Percentiles rank a stretch among this genome's conserved stretches.
phyloP scores from a whole-genome alignment of 2,329 filamentous ascomycete species.

The Paecilomyces dactylethromorphus region DNA sequence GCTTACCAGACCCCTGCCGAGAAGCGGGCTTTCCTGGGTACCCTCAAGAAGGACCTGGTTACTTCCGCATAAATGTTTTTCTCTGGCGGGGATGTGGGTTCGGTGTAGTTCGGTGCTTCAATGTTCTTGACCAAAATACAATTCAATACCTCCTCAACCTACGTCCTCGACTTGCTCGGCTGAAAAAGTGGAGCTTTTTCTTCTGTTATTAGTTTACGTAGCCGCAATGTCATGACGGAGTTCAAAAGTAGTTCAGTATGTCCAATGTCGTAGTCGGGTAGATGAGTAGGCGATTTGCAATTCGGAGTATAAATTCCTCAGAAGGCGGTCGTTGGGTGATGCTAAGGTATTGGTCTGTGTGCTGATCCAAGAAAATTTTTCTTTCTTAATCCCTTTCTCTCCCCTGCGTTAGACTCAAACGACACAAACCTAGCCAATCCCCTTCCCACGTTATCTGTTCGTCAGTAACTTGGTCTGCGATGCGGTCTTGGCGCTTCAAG shows the following conservation, averaged over 20 bases:
- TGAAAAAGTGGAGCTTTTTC: neutral
- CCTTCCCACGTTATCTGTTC: neutral
- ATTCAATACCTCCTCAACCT: conserved; percentile 26
- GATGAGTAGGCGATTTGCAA: neutral
- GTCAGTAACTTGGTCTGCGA: neutral
- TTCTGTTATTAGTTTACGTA: neutral
- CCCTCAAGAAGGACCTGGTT: conserved; percentile 95
- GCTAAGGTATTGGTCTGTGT: neutral
- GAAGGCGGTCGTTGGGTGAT: neutral
- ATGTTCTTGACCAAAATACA: conserved; percentile 36
- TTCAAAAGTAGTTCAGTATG: neutral
- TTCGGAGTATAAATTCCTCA: neutral
- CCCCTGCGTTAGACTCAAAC: neutral
- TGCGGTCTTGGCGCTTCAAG: neutral
- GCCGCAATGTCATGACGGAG: neutral
- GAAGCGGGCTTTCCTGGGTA: conserved; percentile 97
- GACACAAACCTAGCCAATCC: neutral
- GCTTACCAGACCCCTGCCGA: conserved; percentile 97
- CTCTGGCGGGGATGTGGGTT: conserved; percentile 18
- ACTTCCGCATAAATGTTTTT: conserved; percentile 47
- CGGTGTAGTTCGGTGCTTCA: conserved; percentile 31
- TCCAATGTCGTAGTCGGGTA: neutral
- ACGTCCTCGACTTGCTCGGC: neutral
- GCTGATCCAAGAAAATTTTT: neutral
- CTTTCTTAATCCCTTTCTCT: neutral